Conservation (phyloP, 371 early-diverging fungal species). For the Sanchytrium tribonematis region DNA sequence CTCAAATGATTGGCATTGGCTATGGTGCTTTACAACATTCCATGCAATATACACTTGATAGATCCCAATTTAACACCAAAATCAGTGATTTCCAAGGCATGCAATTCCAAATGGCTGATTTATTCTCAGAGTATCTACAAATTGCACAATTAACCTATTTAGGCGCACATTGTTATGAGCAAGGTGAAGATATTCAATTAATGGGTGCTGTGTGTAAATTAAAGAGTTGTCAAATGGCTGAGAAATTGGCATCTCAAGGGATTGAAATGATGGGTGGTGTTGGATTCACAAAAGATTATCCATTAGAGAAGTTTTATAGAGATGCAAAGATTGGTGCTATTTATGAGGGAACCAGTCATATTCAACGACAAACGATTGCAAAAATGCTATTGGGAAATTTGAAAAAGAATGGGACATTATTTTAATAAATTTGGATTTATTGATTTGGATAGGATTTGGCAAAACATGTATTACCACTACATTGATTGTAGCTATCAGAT, state of each 20-base stretch:
- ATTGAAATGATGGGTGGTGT: slow-evolving; percentile 93
- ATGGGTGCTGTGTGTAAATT: slow-evolving; percentile 87
- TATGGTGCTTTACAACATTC: slow-evolving; percentile 75
- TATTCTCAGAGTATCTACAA: slow-evolving; percentile 80
- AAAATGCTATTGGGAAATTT: neutral
- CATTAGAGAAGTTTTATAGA: slow-evolving; percentile 74
- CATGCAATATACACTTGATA: slow-evolving; percentile 70
- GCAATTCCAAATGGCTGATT: slow-evolving; percentile 86
- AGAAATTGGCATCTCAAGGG: slow-evolving; percentile 54
- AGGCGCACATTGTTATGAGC: slow-evolving; percentile 61
- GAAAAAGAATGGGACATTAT: no score
- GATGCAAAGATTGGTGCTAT: slow-evolving; percentile 79
- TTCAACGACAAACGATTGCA: neutral
- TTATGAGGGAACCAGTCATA: slow-evolving; percentile 20
- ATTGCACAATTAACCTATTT: slow-evolving; percentile 89
- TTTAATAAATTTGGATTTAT: no score
- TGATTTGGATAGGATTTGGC: no score
- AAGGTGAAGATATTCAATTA: slow-evolving; percentile 16
- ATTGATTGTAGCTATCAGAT: no score
- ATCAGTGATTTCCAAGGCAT: slow-evolving; percentile 86
- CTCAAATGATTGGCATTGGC: slow-evolving; percentile 42
- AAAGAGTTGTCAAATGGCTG: slow-evolving; percentile 75
- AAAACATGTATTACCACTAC: no score
- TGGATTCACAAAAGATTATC: slow-evolving; percentile 63
- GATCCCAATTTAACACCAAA: slow-evolving; percentile 64